Evolutionary conservation across 495 filamentous ascomycete species (phyloP), one percentile per base, ranked within the genome.

Genomic region (Aspergillus wentii): DNA sequence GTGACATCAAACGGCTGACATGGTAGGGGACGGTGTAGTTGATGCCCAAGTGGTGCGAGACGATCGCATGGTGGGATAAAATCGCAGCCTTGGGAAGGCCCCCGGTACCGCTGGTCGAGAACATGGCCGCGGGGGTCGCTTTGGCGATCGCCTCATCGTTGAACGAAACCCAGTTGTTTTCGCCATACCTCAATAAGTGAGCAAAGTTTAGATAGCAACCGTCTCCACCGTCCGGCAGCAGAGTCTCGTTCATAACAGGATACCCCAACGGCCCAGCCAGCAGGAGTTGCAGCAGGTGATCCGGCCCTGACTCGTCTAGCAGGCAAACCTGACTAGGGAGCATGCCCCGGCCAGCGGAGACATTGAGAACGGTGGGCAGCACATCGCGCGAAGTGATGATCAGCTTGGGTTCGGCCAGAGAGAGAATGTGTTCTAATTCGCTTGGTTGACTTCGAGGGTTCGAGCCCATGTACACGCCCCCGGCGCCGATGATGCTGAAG

Each of bases 61-160:
- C 54, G 18, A 76, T 62, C 15, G 66, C 66, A 42, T 70, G 57
- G 49, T 76, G 76, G 14, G 68, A 71, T 40, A 74, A 55, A 32
- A 72, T 59, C 4, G 74, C 76, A 10, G 66, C 75, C 46, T 78
- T 82, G 20, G 78, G 78, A 6, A 80, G 52, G 2, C 77, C 78
- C 17, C 78, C 75, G 0, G 76, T 79, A 4, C 76, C 75, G 39
- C 74, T 78, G 27, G 71, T 76, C 31, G 68, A 72, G 32, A 75
- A 67, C 54, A 74, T 62, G 33, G 70, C 69, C 2, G 74, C 71
- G 3, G 69, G 71, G 1, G 74, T 76, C 23, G 62, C 56, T 40
- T 62, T 65, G 17, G 70, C 64, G 20, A 57, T 50, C 22, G 38
- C 41, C 16, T 66, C 60, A 41, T 72, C 59, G n/a, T 71, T 48